Percentiles rank a stretch among this genome's conserved stretches.
phyloP scores from a whole-genome alignment of 2,329 filamentous ascomycete species.

The Cercospora beticola region DNA sequence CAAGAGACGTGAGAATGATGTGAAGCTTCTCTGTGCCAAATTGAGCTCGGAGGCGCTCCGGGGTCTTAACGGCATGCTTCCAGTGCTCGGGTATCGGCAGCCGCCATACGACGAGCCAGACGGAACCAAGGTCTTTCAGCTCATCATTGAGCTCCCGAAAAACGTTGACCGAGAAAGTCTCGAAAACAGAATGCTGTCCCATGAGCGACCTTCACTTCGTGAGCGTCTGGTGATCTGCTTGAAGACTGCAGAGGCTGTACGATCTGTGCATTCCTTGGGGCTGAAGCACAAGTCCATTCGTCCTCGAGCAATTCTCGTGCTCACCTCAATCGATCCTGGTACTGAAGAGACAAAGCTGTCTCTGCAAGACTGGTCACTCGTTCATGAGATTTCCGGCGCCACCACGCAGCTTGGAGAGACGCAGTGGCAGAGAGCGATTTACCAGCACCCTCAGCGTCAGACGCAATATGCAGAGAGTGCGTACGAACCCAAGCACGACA shows the following conservation, averaged over 20 bases:
- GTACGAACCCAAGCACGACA: neutral
- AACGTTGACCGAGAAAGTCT: neutral
- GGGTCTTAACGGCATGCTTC: neutral
- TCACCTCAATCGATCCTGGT: neutral
- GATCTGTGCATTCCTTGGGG: neutral
- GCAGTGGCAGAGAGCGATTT: neutral
- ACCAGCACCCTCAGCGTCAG: neutral
- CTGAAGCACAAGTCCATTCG: neutral
- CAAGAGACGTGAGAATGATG: neutral
- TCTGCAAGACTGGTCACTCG: neutral
- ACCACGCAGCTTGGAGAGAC: neutral
- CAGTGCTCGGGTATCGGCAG: neutral
- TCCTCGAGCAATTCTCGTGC: neutral
- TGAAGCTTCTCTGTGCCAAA: neutral
- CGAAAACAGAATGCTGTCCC: neutral
- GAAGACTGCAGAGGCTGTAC: neutral
- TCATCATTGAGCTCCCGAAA: neutral
- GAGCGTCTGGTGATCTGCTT: neutral
- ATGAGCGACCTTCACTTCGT: neutral
- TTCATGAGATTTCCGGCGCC: neutral
- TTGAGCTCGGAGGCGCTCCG: neutral
- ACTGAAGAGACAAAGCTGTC: neutral
- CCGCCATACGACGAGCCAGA: neutral
- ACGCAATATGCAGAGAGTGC: neutral
- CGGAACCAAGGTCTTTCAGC: neutral